phyloP scores from a whole-genome alignment of 169 alveolate species.

The Plasmodium vinckei region DNA sequence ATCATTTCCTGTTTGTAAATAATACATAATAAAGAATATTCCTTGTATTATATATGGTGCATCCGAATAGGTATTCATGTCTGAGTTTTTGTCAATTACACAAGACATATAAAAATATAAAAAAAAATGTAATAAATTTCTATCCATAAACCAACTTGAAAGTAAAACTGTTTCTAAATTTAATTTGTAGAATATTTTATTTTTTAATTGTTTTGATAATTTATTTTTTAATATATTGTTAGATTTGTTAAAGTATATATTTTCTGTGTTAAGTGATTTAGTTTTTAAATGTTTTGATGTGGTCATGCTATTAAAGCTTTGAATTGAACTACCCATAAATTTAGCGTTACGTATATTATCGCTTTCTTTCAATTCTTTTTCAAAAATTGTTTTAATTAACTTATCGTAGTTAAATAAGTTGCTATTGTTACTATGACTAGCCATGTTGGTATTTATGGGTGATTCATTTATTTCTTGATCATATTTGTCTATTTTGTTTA shows the following conservation, averaged over 20 bases:
- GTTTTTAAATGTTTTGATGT: neutral
- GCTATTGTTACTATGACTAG: neutral
- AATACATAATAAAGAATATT: slow-evolving; percentile 31
- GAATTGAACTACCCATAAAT: too few species aligned
- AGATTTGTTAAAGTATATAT: neutral
- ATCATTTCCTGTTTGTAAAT: slow-evolving; percentile 75
- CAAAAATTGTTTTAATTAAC: neutral
- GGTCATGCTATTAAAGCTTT: neutral
- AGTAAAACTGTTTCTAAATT: slow-evolving; percentile 68
- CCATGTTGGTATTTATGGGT: neutral
- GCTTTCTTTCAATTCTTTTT: neutral
- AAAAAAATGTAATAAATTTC: slow-evolving; percentile 63
- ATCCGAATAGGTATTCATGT: slow-evolving; percentile 36
- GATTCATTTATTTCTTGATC: neutral
- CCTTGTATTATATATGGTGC: slow-evolving; percentile 71
- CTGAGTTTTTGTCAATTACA: slow-evolving; percentile 32
- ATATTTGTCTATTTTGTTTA: neutral
- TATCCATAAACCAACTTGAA: slow-evolving; percentile 72
- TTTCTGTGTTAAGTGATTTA: neutral
- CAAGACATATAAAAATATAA: slow-evolving; percentile 53
- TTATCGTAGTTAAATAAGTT: neutral
- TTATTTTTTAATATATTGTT: neutral
- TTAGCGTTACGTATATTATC: neutral
- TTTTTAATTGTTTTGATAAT: slow-evolving; percentile 24
- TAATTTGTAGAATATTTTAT: slow-evolving; percentile 58